phyloP scores from a whole-genome alignment of 768 basidiomycete genomes.

The Paxillus ammoniavirescens region DNA sequence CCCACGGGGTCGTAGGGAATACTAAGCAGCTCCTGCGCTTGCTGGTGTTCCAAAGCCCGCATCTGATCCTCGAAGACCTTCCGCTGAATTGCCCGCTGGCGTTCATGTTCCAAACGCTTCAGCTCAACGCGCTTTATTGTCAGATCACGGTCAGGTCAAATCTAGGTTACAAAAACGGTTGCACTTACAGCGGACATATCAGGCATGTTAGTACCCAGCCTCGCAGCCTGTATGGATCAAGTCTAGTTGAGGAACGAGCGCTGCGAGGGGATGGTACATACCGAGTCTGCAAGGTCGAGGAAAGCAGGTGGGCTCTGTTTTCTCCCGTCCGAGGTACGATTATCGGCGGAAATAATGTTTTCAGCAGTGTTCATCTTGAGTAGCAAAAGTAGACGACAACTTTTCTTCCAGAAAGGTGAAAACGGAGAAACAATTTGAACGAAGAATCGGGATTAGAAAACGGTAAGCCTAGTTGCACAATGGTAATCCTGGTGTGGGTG shows the following conservation, averaged over 20 bases:
- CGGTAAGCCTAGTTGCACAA: conserved; percentile 66
- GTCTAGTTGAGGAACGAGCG: conserved; percentile 6
- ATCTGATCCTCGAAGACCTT: conserved; percentile 96
- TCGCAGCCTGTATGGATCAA: conserved; percentile 57
- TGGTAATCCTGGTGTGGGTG: conserved; percentile 45
- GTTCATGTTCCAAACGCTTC: conserved; percentile 84
- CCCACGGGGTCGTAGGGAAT: conserved; percentile 66
- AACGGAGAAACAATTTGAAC: conserved; percentile 52
- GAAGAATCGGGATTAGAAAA: conserved; percentile 51
- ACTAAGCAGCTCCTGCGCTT: conserved; percentile 79
- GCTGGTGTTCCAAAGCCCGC: conserved; percentile 88
- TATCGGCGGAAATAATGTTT: conserved; percentile 69
- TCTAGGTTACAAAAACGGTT: not conserved
- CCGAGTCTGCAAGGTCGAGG: conserved; percentile 91
- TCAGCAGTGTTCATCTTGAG: conserved; percentile 70
- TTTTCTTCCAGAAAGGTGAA: conserved; percentile 52
- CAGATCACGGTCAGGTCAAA: conserved; percentile 6
- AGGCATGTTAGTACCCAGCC: conserved; percentile 82
- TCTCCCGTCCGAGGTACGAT: conserved; percentile 65
- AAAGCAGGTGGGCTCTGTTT: conserved; percentile 91
- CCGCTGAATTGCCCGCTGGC: conserved; percentile 82
- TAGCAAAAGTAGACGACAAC: conserved; percentile 40
- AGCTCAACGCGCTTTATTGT: conserved; percentile 74
- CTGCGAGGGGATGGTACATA: conserved; percentile 40
- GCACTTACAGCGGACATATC: conserved; percentile 79